Conservation (phyloP, 305 asterid species). For the Fraxinus platypoda region DNA sequence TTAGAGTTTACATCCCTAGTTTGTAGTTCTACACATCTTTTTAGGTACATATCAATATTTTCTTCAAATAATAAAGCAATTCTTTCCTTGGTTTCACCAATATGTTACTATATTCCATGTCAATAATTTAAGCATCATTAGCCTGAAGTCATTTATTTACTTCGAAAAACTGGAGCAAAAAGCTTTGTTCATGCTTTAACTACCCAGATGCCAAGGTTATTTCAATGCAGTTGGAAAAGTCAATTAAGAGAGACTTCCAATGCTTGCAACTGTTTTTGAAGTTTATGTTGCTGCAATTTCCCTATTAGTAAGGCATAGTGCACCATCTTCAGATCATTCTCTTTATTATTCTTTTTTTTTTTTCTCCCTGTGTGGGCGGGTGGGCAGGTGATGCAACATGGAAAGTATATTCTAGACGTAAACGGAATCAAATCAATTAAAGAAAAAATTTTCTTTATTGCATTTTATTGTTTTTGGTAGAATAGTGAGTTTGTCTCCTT, state of each 20-base stretch:
- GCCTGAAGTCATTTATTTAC: background rate
- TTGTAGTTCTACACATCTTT: background rate
- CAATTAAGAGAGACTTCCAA: background rate
- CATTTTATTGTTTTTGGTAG: too few species aligned
- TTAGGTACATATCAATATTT: background rate
- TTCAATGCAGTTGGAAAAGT: background rate
- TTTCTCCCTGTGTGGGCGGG: too few species aligned
- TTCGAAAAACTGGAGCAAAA: background rate
- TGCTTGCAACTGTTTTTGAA: background rate
- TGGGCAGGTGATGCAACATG: too few species aligned
- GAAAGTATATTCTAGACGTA: too few species aligned
- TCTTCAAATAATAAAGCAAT: background rate
- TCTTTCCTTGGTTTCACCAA: background rate
- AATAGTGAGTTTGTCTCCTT: too few species aligned
- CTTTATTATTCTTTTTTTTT: background rate
- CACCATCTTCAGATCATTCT: background rate
- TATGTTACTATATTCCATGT: background rate
- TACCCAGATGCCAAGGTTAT: background rate
- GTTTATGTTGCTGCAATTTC: background rate
- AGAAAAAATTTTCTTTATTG: too few species aligned
- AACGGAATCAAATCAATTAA: too few species aligned
- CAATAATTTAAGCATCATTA: background rate
- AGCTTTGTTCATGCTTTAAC: background rate
- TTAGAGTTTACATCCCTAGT: background rate
- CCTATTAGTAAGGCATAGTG: background rate